phyloP scores from a whole-genome alignment of 1,284 basidiomycete genomes.

The Ustilago bromivora region DNA sequence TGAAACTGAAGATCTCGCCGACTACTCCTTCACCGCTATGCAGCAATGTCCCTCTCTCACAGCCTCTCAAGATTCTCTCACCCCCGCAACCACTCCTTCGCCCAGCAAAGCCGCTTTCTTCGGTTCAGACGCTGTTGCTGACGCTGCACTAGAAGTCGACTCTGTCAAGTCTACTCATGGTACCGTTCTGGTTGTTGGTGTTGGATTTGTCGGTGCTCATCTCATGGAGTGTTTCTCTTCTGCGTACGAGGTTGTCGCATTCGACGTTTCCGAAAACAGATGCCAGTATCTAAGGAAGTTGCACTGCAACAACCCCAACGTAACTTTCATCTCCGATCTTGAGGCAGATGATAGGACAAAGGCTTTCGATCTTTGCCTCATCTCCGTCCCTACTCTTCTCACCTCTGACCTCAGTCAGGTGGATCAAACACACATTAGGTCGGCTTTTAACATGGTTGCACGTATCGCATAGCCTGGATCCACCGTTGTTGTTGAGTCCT shows the following conservation, averaged over 20 bases:
- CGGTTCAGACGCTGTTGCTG: neutral
- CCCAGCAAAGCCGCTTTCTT: slow-evolving; percentile 25
- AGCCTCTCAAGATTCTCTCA: slow-evolving; percentile 30
- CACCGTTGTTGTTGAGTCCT: slow-evolving; percentile 41
- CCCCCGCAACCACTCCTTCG: slow-evolving; percentile 26
- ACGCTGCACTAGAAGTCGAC: slow-evolving; percentile 7
- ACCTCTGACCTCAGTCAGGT: slow-evolving; percentile 24
- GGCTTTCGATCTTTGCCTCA: slow-evolving; percentile 38
- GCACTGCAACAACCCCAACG: slow-evolving; percentile 37
- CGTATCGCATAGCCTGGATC: slow-evolving; percentile 30
- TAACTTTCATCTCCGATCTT: slow-evolving; percentile 37
- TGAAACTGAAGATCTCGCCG: slow-evolving; percentile 16
- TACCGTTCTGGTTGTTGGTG: slow-evolving; percentile 34
- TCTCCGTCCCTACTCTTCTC: slow-evolving; percentile 43
- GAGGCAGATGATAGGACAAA: slow-evolving; percentile 20
- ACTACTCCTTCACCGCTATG: slow-evolving; percentile 22
- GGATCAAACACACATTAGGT: slow-evolving; percentile 30
- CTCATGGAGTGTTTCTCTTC: slow-evolving; percentile 43
- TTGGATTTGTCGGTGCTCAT: slow-evolving; percentile 42
- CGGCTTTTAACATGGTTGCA: slow-evolving; percentile 32
- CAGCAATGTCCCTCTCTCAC: slow-evolving; percentile 37
- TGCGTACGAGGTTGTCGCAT: slow-evolving; percentile 34
- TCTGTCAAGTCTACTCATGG: slow-evolving; percentile 21
- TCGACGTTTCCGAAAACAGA: slow-evolving; percentile 35
- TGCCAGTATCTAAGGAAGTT: slow-evolving; percentile 27